These are phyloP conservation scores for Rhizopus stolonifer DNA, from an alignment of 371 early-diverging fungal species.

Conservation along the genomic window DNA sequence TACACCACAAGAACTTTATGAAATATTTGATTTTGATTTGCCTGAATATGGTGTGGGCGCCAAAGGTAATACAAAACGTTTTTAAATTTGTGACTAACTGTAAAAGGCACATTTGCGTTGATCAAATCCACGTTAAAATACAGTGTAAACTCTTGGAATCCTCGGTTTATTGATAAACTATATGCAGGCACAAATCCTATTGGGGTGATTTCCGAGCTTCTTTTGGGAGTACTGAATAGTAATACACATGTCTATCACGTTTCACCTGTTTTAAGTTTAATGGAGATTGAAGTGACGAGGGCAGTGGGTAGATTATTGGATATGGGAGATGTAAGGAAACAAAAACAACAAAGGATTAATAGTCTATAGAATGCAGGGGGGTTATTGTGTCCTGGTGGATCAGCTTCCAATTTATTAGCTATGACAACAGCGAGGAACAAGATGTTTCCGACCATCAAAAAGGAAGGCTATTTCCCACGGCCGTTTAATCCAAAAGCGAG, in stretches of 20 bases:
- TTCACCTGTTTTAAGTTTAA: constrained; percentile 74
- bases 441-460: constrained; percentile 65
- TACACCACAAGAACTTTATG: constrained; percentile 53
- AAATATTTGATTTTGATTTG: constrained; percentile 52
- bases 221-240: constrained; percentile 75
- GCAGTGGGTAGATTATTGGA: constrained; percentile 60
- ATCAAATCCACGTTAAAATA: constrained; percentile 54
- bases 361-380: constrained; percentile 61
- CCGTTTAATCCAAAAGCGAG: constrained; percentile 33
- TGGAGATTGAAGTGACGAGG: constrained; percentile 68
- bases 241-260: constrained; percentile 83
- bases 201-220: constrained; percentile 75
- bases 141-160: constrained; percentile 74
- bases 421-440: constrained; percentile 77
- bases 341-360: background rate
- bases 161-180: constrained; percentile 83
- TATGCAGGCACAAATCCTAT: constrained; percentile 82
- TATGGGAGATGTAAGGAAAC: constrained; percentile 46
- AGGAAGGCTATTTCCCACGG: constrained; percentile 50
- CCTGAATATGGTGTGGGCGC: constrained; percentile 51
- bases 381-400: constrained; percentile 80
- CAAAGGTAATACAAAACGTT: constrained; percentile 38
- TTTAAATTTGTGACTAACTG: background rate
- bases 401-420: constrained; percentile 78
- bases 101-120: constrained; percentile 50